Evolutionary conservation across 2,329 filamentous ascomycete species (phyloP).

Genomic region (Chalaropsis thielavioides): DNA sequence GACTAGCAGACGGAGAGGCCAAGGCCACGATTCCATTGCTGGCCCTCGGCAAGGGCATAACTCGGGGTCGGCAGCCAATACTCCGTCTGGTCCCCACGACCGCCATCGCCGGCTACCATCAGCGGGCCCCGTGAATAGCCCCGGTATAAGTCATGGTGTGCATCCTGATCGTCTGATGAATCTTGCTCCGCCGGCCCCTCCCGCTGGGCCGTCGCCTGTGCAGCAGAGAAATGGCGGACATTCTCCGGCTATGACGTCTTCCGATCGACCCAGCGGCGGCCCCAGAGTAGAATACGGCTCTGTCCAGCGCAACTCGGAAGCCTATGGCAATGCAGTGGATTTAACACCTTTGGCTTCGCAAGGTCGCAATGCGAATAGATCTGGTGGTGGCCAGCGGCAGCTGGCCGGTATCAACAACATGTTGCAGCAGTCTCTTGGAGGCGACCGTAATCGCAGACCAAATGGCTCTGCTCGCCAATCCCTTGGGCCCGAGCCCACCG

Average conservation of each 20-base stretch:
- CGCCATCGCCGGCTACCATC: conserved; percentile 11
- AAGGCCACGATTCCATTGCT: background rate
- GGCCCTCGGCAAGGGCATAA: conserved; percentile 1
- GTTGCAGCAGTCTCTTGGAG: conserved; percentile 35
- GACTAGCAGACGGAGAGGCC: conserved; percentile 2
- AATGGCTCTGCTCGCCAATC: background rate
- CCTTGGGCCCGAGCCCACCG: conserved; percentile 9
- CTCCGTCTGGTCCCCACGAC: conserved; percentile 7
- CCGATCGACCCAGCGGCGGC: background rate
- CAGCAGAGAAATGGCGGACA: conserved; percentile 2
- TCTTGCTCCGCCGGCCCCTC: background rate
- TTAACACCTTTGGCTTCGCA: background rate
- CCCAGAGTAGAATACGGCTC: background rate
- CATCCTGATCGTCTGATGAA: conserved; percentile 14
- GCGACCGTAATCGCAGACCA: conserved; percentile 12
- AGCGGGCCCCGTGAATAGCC: background rate
- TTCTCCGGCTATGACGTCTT: background rate
- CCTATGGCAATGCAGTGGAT: conserved; percentile 7
- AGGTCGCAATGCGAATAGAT: background rate
- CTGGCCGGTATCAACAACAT: conserved; percentile 46
- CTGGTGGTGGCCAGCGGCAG: conserved; percentile 30
- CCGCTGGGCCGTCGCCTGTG: background rate
- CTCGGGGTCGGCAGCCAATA: background rate
- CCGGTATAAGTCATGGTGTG: background rate
- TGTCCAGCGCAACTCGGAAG: background rate